Percentiles rank a stretch among this genome's conserved stretches.
These are phyloP conservation scores for Cyclospora cayetanensis DNA, from an alignment of 169 alveolate species.

Conservation along the genomic window DNA sequence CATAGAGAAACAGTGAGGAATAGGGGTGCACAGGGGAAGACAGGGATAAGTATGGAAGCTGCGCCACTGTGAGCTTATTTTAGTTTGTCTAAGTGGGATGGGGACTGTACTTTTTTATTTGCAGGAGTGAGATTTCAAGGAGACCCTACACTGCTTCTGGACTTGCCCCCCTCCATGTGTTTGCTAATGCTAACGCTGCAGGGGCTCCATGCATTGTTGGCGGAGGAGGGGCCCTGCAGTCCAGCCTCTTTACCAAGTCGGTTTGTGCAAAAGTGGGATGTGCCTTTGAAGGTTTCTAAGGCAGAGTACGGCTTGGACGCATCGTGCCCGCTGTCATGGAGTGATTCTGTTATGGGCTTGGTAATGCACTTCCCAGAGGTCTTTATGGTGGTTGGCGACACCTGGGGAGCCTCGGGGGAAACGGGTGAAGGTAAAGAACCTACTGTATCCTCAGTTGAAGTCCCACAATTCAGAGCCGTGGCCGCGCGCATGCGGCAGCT, in stretches of 20 bases:
- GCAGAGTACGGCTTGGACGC: conserved; percentile 32
- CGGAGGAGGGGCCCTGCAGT: conserved; percentile 46
- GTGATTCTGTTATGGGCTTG: background rate
- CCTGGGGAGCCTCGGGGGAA: background rate
- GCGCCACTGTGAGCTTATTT: background rate
- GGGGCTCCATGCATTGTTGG: conserved; percentile 48
- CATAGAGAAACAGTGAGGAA: background rate
- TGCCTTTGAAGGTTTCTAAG: background rate
- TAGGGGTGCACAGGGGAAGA: background rate
- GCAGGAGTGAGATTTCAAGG: background rate
- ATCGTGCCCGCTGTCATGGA: background rate
- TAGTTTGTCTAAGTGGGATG: background rate
- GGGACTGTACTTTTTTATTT: background rate
- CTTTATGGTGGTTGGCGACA: background rate
- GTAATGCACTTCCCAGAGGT: conserved; percentile 37
- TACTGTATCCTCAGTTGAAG: background rate
- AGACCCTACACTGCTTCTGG: conserved; percentile 50
- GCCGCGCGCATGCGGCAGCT: conserved; percentile 34
- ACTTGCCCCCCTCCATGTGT: conserved; percentile 59
- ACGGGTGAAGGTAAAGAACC: background rate
- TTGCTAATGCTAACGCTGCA: conserved; percentile 60
- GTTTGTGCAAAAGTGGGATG: conserved; percentile 44
- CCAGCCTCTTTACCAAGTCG: background rate
- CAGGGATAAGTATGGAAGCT: background rate
- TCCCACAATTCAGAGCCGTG: conserved; percentile 20